Evolutionary conservation across 108 stramenopile genomes (phyloP).

Genomic region (Cyclotella cryptica): DNA sequence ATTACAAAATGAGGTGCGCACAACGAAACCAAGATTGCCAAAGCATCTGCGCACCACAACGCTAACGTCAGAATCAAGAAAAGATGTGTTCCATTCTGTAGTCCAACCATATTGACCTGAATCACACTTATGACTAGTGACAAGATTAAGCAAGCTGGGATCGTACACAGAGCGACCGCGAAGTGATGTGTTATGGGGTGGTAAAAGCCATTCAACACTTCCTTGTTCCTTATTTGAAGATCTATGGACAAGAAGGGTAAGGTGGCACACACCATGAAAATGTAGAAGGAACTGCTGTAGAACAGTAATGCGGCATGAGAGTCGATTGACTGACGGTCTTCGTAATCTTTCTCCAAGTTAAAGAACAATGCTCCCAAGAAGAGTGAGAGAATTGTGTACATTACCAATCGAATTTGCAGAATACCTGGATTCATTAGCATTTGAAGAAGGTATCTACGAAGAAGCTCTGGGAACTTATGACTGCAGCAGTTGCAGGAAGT

Average conservation of each 20-base stretch:
- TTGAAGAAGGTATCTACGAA: slow-evolving; percentile 59
- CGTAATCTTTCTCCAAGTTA: slow-evolving; percentile 43
- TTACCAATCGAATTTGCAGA: slow-evolving; percentile 58
- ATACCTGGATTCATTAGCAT: slow-evolving; percentile 70
- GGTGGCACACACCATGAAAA: slow-evolving; percentile 71
- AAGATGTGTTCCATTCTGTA: slow-evolving; percentile 56
- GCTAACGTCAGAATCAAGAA: slow-evolving; percentile 63
- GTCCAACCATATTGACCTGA: slow-evolving; percentile 53
- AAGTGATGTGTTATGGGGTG: slow-evolving; percentile 59
- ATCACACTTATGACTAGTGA: slow-evolving; percentile 57
- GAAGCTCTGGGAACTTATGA: slow-evolving; percentile 33
- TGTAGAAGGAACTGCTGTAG: slow-evolving; percentile 72
- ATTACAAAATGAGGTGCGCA: slow-evolving; percentile 69
- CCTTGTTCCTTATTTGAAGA: slow-evolving; percentile 67
- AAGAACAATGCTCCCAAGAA: slow-evolving; percentile 54
- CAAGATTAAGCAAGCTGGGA: slow-evolving; percentile 58
- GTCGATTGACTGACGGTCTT: slow-evolving; percentile 42
- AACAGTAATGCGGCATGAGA: slow-evolving; percentile 57
- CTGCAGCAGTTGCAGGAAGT: background rate
- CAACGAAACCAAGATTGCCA: slow-evolving; percentile 65
- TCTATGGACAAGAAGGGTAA: slow-evolving; percentile 73
- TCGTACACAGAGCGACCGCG: slow-evolving; percentile 47
- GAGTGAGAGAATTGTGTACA: slow-evolving; percentile 59
- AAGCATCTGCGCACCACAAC: slow-evolving; percentile 59
- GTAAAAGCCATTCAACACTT: slow-evolving; percentile 68